Evolutionary conservation across 2,329 filamentous ascomycete species (phyloP).

Genomic region (Scopulariopsis brevicaulis): DNA sequence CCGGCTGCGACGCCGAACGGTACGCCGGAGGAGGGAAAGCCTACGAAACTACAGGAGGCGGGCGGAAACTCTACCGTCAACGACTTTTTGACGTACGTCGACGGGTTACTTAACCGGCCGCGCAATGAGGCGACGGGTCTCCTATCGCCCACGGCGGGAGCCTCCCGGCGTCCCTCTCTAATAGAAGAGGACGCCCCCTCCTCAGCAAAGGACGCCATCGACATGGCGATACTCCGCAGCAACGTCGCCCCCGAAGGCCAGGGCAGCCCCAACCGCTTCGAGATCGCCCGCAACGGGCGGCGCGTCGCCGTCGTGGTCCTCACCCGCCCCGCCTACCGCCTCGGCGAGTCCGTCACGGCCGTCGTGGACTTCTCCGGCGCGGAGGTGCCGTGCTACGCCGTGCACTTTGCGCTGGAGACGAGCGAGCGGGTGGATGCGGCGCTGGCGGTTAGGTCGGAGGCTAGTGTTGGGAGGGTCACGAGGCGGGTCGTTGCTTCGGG

Average conservation of each 20-base stretch:
- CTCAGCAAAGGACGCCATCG: conserved; percentile 74
- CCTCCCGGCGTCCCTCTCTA: conserved; percentile 41
- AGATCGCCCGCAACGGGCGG: conserved; percentile 85
- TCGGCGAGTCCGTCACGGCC: conserved; percentile 79
- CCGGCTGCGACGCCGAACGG: conserved; percentile 22
- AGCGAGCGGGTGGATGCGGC: conserved; percentile 71
- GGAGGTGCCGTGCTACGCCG: conserved; percentile 72
- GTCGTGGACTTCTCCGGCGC: conserved; percentile 73
- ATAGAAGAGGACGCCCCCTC: conserved; percentile 37
- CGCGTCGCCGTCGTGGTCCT: conserved; percentile 87
- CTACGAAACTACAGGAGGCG: not conserved
- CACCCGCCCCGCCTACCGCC: conserved; percentile 73
- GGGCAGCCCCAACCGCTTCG: conserved; percentile 83
- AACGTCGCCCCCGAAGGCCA: conserved; percentile 56
- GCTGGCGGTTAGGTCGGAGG: conserved; percentile 73
- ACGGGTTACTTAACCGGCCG: conserved; percentile 56
- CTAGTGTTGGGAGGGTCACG: conserved; percentile 79
- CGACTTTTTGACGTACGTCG: conserved; percentile 68
- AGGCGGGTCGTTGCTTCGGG: conserved; percentile 67
- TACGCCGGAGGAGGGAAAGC: not conserved
- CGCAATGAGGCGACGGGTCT: conserved; percentile 47
- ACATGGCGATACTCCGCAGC: conserved; percentile 79
- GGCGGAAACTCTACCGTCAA: conserved; percentile 21
- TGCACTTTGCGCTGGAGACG: conserved; percentile 77
- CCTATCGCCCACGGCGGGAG: conserved; percentile 57